Evolutionary conservation across 2,329 filamentous ascomycete genomes (phyloP).

Genomic region (Ophiosphaerella herpotricha): DNA sequence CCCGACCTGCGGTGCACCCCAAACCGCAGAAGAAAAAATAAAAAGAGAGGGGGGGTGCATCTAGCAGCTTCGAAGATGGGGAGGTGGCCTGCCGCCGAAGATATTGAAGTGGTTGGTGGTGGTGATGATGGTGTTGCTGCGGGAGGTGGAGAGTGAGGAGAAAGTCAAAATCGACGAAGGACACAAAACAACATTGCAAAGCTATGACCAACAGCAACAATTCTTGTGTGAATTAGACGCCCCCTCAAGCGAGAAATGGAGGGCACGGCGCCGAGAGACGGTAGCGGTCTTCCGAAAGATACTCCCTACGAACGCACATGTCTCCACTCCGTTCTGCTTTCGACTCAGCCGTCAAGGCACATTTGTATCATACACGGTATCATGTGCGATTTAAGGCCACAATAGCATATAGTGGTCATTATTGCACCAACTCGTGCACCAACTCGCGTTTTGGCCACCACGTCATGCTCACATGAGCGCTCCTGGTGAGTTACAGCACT

Average conservation of each 20-base stretch:
- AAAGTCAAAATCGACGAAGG: background rate
- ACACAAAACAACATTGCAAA: background rate
- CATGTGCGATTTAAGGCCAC: too few species aligned
- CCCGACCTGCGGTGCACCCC: background rate
- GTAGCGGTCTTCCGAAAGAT: too few species aligned
- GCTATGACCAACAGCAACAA: background rate
- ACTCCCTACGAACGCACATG: background rate
- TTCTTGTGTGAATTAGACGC: background rate
- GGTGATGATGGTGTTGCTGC: slow-evolving; percentile 3
- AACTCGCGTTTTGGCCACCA: too few species aligned
- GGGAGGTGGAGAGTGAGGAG: background rate
- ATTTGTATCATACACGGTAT: too few species aligned
- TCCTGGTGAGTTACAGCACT: too few species aligned
- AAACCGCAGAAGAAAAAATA: background rate
- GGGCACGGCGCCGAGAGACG: too few species aligned
- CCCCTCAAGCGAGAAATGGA: too few species aligned
- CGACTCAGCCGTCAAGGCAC: too few species aligned
- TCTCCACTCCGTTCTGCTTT: background rate
- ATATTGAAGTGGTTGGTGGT: background rate
- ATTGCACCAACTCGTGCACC: too few species aligned
- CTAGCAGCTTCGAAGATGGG: background rate
- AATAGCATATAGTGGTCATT: too few species aligned
- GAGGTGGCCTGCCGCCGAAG: background rate
- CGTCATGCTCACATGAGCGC: too few species aligned
- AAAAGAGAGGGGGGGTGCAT: background rate